Conservation (phyloP, 2,329 filamentous ascomycete species). For the Achaetomium macrosporum region DNA sequence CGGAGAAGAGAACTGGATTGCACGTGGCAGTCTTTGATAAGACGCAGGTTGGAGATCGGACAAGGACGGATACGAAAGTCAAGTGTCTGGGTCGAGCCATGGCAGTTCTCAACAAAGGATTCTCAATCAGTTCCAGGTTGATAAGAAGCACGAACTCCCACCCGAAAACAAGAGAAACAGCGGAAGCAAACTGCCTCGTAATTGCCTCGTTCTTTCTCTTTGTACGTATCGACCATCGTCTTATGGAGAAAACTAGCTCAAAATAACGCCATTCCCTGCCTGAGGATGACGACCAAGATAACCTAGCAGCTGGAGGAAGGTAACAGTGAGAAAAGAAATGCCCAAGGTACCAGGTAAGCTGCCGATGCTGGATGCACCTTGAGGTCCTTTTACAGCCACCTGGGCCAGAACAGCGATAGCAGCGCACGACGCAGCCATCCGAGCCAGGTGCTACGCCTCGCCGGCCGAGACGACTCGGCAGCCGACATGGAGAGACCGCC, state of each 20-base stretch:
- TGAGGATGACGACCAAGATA: no score
- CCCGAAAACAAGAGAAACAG: no score
- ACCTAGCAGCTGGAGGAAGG: no score
- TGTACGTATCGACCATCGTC: no score
- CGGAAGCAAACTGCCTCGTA: no score
- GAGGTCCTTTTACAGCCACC: not conserved
- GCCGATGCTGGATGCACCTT: not conserved
- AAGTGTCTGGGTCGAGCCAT: not conserved
- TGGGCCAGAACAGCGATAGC: slow-evolving; percentile 8
- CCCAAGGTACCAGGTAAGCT: not conserved
- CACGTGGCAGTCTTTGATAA: slow-evolving; percentile 1
- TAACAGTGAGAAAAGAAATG: no score
- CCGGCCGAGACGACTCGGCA: not conserved
- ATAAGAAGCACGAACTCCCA: no score
- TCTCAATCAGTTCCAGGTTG: no score
- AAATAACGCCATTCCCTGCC: not conserved
- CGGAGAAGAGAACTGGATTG: not conserved
- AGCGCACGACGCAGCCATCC: slow-evolving; percentile 2
- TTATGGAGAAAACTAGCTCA: not conserved
- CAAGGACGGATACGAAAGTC: not conserved
- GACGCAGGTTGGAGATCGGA: not conserved
- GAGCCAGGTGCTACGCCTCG: slow-evolving; percentile 4
- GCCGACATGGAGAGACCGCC: not conserved
- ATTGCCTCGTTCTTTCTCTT: no score
- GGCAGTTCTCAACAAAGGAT: no score